Percentiles rank a stretch among this genome's conserved stretches.
These are phyloP conservation scores for Dalechampia spathulata DNA, from an alignment of 441 rosid genomes.

Conservation along the genomic window DNA sequence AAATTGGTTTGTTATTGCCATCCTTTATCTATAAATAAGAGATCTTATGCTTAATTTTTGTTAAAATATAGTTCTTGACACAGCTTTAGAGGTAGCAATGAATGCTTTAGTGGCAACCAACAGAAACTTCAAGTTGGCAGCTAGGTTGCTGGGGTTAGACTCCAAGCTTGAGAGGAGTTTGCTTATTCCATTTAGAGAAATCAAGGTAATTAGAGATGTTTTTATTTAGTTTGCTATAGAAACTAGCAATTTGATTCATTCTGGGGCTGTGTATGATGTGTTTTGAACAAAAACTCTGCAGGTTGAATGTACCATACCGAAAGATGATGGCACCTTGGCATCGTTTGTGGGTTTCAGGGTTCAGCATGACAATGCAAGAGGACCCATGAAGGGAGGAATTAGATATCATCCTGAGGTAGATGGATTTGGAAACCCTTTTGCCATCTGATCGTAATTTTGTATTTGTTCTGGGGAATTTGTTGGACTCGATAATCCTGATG, in stretches of 20 bases:
- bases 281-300: slow-evolving; percentile 23
- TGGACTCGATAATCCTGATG: neutral
- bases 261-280: neutral
- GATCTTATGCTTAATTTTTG: neutral
- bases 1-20: slow-evolving; percentile 7
- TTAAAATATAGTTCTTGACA: slow-evolving; percentile 10
- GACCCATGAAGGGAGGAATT: slow-evolving; percentile 93
- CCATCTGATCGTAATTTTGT: too few relatives aligned
- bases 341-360: slow-evolving; percentile 80
- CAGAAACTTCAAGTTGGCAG: slow-evolving; percentile 77
- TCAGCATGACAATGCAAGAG: slow-evolving; percentile 84
- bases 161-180: slow-evolving; percentile 80
- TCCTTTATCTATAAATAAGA: slow-evolving; percentile 6
- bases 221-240: neutral
- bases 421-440: slow-evolving; percentile 1
- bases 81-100: slow-evolving; percentile 34
- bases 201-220: slow-evolving; percentile 44
- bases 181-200: slow-evolving; percentile 82
- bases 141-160: slow-evolving; percentile 72
- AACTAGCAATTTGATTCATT: neutral
- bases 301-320: slow-evolving; percentile 89
- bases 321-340: slow-evolving; percentile 68
- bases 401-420: slow-evolving; percentile 85
- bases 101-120: slow-evolving; percentile 84
- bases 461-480: too few relatives aligned